A percentile compares a stretch with the other conserved stretches of the same genome.
These are phyloP conservation scores for Capsaspora owczarzaki DNA, from an alignment of 78 protist species.

Conservation along the genomic window DNA sequence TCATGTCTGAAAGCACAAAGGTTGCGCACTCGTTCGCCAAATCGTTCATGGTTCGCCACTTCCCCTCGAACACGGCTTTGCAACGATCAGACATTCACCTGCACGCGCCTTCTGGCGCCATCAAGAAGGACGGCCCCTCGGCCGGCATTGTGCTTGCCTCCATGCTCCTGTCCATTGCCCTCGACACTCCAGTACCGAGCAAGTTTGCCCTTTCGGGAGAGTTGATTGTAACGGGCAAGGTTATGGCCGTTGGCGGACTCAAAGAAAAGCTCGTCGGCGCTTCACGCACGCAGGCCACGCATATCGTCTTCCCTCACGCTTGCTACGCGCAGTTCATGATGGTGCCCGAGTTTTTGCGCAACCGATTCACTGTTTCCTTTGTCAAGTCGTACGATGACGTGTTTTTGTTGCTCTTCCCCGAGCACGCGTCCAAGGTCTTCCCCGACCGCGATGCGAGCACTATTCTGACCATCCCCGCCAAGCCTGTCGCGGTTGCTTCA, in stretches of 20 bases:
- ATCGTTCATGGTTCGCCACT: constrained; percentile 1
- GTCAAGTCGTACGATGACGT: constrained; percentile 71
- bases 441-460: not conserved
- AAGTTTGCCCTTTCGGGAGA: constrained; percentile 90
- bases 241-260: constrained; percentile 82
- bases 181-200: constrained; percentile 18
- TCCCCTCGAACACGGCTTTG: not conserved
- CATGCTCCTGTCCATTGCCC: constrained; percentile 71
- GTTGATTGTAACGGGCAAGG: constrained; percentile 73
- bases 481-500: not conserved
- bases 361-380: constrained; percentile 52
- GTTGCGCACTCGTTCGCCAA: constrained; percentile 63
- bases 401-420: constrained; percentile 26
- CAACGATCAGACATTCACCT: constrained; percentile 4
- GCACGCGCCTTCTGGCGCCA: constrained; percentile 87
- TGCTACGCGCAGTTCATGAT: constrained; percentile 69
- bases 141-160: constrained; percentile 81
- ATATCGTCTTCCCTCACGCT: constrained; percentile 65
- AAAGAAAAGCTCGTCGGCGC: constrained; percentile 85
- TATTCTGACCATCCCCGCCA: not conserved
- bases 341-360: constrained; percentile 54
- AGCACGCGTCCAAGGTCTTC: not conserved
- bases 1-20: constrained; percentile 76
- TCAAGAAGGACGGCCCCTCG: constrained; percentile 83
- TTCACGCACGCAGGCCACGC: constrained; percentile 50